A percentile compares a stretch with the other conserved stretches of the same genome.
Conservation (phyloP, 140 eudicot genomes). For the Senecio squalidus region DNA sequence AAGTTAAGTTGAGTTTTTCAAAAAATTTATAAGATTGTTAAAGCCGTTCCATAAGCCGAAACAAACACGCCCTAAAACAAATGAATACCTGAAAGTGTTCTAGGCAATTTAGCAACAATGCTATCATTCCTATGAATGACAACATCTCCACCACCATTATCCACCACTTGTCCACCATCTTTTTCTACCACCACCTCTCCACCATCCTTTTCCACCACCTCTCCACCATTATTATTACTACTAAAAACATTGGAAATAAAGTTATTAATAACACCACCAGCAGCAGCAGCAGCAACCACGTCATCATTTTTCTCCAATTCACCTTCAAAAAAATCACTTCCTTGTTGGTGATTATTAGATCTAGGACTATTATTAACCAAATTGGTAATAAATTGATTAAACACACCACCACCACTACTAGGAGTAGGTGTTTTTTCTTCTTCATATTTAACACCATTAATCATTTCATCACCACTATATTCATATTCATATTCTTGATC, state of each 20-base stretch:
- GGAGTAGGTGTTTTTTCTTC: slow-evolving; percentile 15
- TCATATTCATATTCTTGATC: not conserved
- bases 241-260: not conserved
- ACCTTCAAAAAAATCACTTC: not conserved
- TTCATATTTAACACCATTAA: slow-evolving; percentile 30
- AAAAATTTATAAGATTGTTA: no score
- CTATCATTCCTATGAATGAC: slow-evolving; percentile 16
- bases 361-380: slow-evolving; percentile 25
- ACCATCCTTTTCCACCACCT: slow-evolving; percentile 4
- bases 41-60: not conserved
- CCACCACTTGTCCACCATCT: not conserved
- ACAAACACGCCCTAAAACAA: not conserved
- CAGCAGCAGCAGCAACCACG: not conserved
- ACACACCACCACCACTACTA: slow-evolving; percentile 9
- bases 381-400: slow-evolving; percentile 23
- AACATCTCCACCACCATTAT: not conserved
- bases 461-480: slow-evolving; percentile 27
- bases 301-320: not conserved
- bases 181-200: not conserved
- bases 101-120: slow-evolving; percentile 40
- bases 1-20: no score
- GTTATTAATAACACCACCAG: slow-evolving; percentile 10
- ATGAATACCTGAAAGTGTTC: slow-evolving; percentile 38
- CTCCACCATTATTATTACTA: not conserved
- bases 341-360: not conserved